phyloP scores from a whole-genome alignment of 805 yeast genomes.

The Candida methanosorbosa region DNA sequence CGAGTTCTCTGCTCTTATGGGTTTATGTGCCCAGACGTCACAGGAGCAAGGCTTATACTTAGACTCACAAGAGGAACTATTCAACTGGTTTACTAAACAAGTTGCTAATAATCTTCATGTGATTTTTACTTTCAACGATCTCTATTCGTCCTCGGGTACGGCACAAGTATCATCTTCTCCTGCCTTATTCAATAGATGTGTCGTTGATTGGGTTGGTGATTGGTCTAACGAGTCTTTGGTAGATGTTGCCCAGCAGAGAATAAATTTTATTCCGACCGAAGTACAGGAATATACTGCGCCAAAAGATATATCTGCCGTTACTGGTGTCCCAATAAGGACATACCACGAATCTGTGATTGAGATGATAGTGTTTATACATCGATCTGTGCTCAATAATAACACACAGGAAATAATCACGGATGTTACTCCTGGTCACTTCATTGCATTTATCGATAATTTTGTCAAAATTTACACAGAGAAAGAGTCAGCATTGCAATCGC shows the following conservation, averaged over 20 bases:
- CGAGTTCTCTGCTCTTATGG: slow-evolving; percentile 45
- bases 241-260: slow-evolving; percentile 36
- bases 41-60: slow-evolving; percentile 51
- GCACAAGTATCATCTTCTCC: slow-evolving; percentile 66
- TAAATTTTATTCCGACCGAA: slow-evolving; percentile 40
- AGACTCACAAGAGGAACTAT: slow-evolving; percentile 62
- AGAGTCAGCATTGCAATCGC: slow-evolving; percentile 45
- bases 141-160: slow-evolving; percentile 19
- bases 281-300: slow-evolving; percentile 25
- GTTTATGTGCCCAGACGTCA: slow-evolving; percentile 47
- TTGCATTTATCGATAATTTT: slow-evolving; percentile 42
- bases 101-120: slow-evolving; percentile 72
- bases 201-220: slow-evolving; percentile 79
- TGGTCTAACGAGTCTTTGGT: slow-evolving; percentile 51
- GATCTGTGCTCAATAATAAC: slow-evolving; percentile 6
- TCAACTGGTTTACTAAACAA: slow-evolving; percentile 64
- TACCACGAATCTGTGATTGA: background rate
- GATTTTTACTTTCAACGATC: slow-evolving; percentile 63
- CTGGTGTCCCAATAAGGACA: no score
- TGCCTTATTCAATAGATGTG: slow-evolving; percentile 85
- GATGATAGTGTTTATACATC: background rate
- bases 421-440: slow-evolving; percentile 45
- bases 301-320: background rate
- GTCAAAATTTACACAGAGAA: slow-evolving; percentile 30
- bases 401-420: background rate